Evolutionary conservation across 2,329 filamentous ascomycete species (phyloP), one percentile per base, ranked within the genome.

Genomic region (Drechmeria coniospora): DNA sequence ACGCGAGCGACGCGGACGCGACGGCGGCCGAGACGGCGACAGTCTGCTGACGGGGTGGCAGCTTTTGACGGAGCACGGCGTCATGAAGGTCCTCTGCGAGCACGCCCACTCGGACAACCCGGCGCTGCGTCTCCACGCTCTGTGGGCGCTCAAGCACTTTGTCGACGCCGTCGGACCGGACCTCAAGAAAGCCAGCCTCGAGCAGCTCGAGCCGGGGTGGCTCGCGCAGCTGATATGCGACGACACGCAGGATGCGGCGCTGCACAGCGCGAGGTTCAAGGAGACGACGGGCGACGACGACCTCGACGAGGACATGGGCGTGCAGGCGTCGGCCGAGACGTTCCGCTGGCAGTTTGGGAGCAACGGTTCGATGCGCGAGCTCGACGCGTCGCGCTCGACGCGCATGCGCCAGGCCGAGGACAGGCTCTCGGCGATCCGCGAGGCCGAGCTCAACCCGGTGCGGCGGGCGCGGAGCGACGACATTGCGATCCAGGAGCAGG

Each of bases 121-220:
- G n/a, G 71, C 75, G 25, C 61, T 95, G 29, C 73, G 83, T 15
- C 63, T 92, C 15, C 84, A 90, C 42, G 84, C 86, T 14, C 56
- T 98, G 2, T 98, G 90, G 87, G 83, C 84, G 5, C 58, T 98
- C 32, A 95, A 95, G 47, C 83, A 95, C 52, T 66, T 94, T 27
- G 77, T 92, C 3, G 68, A 79, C 36, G 74, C 73, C 14, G 71
- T 79, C 5, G 66, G 68, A 12, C 73, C 77, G 24, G 68, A 77
- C 9, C 59, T 80, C 38, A 92, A 90, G 53, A 77, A 78, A 42
- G 66, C 69, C 26, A 82, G 82, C 33, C 57, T 95, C 9, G 74
- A 86, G 27, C 74, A 80, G 43, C 63, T 95, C 4, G 75, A 74
- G 7, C 68, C 81, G 1, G 73, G 70, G 8, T 93, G 83, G 81